phyloP scores from a whole-genome alignment of 192 early-diverging fungal genomes.

The Coemansia aciculifera region DNA sequence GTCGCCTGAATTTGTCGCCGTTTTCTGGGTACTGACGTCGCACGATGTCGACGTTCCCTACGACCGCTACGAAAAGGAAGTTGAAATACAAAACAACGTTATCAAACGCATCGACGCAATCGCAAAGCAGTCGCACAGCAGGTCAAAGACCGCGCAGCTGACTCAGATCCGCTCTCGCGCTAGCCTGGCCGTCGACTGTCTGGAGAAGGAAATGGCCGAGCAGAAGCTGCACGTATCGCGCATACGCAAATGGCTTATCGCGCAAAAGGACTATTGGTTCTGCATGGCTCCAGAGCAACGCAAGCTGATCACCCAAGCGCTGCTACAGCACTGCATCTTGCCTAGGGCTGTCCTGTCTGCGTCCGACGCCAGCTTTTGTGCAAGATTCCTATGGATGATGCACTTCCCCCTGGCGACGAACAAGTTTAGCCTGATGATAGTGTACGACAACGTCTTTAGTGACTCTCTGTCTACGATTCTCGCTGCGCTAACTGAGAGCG shows the following conservation, averaged over 20 bases:
- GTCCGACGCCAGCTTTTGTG: slow-evolving; percentile 49
- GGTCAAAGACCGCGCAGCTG: slow-evolving; percentile 25
- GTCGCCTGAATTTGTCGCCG: slow-evolving; percentile 46
- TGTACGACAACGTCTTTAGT: slow-evolving; percentile 42
- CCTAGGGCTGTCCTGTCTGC: slow-evolving; percentile 47
- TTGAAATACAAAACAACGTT: slow-evolving; percentile 25
- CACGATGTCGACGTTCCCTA: slow-evolving; percentile 44
- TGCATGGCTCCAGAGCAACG: slow-evolving; percentile 48
- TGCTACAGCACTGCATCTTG: slow-evolving; percentile 48
- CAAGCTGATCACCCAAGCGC: slow-evolving; percentile 29
- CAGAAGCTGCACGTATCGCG: slow-evolving; percentile 44
- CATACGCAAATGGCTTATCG: slow-evolving; percentile 49
- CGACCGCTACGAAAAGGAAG: slow-evolving; percentile 42
- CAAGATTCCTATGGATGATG: slow-evolving; percentile 52
- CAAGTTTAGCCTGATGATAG: slow-evolving; percentile 53
- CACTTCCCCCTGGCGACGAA: slow-evolving; percentile 54
- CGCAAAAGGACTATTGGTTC: slow-evolving; percentile 56
- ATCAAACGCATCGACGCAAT: slow-evolving; percentile 37
- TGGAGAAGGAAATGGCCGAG: slow-evolving; percentile 38
- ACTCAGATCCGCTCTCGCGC: slow-evolving; percentile 34
- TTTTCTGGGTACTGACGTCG: slow-evolving; percentile 44
- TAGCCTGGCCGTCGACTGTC: slow-evolving; percentile 20
- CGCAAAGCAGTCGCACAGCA: slow-evolving; percentile 20
- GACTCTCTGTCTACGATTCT: slow-evolving; percentile 38
- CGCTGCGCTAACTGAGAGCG: slow-evolving; percentile 45